Evolutionary conservation across 1,139 yeast species (phyloP).

Genomic region (Suhomyces maxii): DNA sequence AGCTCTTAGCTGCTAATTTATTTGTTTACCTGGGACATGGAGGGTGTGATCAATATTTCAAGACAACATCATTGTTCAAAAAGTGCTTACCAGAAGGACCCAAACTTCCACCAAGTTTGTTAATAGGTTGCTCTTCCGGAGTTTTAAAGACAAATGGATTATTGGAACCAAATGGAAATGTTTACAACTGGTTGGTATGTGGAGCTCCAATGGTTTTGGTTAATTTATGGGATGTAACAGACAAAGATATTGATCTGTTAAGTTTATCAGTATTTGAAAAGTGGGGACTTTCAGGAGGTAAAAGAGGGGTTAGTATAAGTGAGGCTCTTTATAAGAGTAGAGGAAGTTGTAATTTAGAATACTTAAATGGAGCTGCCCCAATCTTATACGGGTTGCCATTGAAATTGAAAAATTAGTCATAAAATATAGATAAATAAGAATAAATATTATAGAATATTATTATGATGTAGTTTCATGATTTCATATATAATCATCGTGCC

Average conservation of each 20-base stretch:
- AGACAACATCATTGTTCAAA: conserved; percentile 32
- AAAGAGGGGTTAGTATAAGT: conserved; percentile 30
- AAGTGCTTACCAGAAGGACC: conserved; percentile 19
- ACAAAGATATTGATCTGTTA: conserved; percentile 86
- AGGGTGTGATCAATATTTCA: conserved; percentile 83
- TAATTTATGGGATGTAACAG: conserved; percentile 96
- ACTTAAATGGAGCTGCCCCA: conserved; percentile 80
- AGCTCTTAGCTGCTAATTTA: conserved; percentile 45
- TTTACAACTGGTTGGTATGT: conserved; percentile 71
- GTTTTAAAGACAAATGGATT: conserved; percentile 57
- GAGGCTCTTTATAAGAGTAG: conserved; percentile 59
- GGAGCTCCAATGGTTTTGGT: conserved; percentile 84
- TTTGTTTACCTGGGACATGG: conserved; percentile 92
- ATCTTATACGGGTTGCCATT: conserved; percentile 76
- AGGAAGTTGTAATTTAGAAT: conserved; percentile 60
- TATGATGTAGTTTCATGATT: no score
- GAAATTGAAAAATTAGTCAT: conserved; percentile 2
- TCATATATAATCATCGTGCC: no score
- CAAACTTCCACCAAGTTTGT: conserved; percentile 63
- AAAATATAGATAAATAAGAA: not conserved
- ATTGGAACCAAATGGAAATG: conserved; percentile 75
- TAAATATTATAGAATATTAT: not conserved
- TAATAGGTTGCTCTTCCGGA: conserved; percentile 95
- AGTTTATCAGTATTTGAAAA: conserved; percentile 57
- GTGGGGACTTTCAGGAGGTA: conserved; percentile 54